Evolutionary conservation across 179 eudicot genomes (phyloP).

Genomic region (Sideroxylon spinosum): DNA sequence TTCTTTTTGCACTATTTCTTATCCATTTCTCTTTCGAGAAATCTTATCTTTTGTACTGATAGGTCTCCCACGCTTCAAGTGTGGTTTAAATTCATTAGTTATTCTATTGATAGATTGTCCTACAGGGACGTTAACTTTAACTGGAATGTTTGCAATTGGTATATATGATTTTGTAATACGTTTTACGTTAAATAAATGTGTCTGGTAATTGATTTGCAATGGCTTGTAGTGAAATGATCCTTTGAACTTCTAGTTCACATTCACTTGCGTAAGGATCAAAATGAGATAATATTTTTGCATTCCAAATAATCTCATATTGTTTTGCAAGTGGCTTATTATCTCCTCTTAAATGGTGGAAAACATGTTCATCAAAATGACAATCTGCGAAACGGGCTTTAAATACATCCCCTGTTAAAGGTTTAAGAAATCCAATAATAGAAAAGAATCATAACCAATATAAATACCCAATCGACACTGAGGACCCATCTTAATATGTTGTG

Average conservation of each 20-base stretch:
- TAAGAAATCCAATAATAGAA: not conserved
- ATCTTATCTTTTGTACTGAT: too few relatives aligned
- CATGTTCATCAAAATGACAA: not conserved
- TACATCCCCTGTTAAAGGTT: not conserved
- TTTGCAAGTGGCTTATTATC: not conserved
- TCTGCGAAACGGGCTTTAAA: not conserved
- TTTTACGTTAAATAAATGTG: not conserved
- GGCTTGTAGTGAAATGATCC: conserved; percentile 15
- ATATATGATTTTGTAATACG: too few relatives aligned
- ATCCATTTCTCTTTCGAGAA: too few relatives aligned
- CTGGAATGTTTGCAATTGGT: conserved; percentile 1
- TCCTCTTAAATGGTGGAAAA: not conserved
- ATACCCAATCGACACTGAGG: conserved; percentile 6
- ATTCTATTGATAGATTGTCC: not conserved
- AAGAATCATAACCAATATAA: not conserved
- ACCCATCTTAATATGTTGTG: conserved; percentile 8
- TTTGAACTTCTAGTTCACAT: not conserved
- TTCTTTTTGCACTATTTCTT: too few relatives aligned
- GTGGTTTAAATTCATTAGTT: conserved; percentile 5
- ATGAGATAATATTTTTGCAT: too few relatives aligned
- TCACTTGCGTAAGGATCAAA: too few relatives aligned
- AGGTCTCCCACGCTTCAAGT: too few relatives aligned
- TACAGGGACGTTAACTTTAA: not conserved
- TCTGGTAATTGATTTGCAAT: conserved; percentile 20
- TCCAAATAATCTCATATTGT: not conserved